Percentiles rank a stretch among this genome's conserved stretches.
These are phyloP conservation scores for Yarrowia yakushimensis DNA, from an alignment of 805 yeast genomes.

Conservation along the genomic window DNA sequence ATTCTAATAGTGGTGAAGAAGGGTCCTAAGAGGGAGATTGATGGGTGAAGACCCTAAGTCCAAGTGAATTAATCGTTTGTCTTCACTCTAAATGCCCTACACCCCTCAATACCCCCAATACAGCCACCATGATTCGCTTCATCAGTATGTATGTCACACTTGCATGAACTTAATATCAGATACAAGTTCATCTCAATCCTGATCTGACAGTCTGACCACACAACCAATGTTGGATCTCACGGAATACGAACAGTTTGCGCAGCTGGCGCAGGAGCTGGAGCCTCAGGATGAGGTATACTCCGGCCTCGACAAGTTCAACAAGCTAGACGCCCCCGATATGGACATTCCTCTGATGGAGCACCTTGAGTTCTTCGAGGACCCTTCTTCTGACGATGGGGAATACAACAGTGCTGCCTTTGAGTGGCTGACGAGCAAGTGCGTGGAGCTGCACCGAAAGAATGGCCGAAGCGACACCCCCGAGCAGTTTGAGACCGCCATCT, in stretches of 20 bases:
- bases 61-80: too few relatives aligned
- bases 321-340: slow-evolving; percentile 6
- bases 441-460: background rate
- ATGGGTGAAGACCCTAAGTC: too few relatives aligned
- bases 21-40: too few relatives aligned
- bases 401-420: slow-evolving; percentile 15
- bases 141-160: slow-evolving; percentile 12
- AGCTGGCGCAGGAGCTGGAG: slow-evolving; percentile 8
- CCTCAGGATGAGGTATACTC: slow-evolving; percentile 12
- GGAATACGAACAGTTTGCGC: slow-evolving; percentile 5
- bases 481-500: slow-evolving; percentile 14
- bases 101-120: background rate
- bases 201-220: background rate
- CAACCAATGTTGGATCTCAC: slow-evolving; percentile 7
- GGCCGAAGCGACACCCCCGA: slow-evolving; percentile 2
- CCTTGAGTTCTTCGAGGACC: slow-evolving; percentile 4
- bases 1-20: too few relatives aligned
- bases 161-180: slow-evolving; percentile 6
- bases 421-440: slow-evolving; percentile 24
- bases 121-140: too few relatives aligned
- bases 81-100: too few relatives aligned
- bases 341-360: slow-evolving; percentile 23
- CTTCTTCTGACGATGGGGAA: background rate
- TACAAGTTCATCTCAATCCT: background rate
- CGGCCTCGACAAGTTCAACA: slow-evolving; percentile 14